Evolutionary conservation across 2,329 filamentous ascomycete species (phyloP).

Genomic region (Periconia digitata): DNA sequence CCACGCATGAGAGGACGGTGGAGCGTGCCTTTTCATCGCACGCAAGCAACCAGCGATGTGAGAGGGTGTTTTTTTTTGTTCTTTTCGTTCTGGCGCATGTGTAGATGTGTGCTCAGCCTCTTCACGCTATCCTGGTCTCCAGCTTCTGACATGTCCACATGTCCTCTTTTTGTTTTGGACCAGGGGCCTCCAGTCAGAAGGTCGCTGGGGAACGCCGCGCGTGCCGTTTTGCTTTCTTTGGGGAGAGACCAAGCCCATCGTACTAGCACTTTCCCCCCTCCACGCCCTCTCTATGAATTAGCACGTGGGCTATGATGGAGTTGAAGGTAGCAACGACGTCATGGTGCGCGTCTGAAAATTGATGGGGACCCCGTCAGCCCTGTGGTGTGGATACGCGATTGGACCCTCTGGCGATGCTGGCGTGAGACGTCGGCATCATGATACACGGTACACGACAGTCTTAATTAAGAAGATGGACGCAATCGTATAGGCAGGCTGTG

Average conservation of each 20-base stretch:
- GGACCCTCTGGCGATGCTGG: background rate
- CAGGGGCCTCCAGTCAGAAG: no score
- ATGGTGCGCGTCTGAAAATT: background rate
- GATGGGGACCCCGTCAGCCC: background rate
- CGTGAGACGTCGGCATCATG: background rate
- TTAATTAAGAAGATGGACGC: no score
- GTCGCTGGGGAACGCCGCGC: no score
- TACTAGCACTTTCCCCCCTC: background rate
- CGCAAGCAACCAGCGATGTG: no score
- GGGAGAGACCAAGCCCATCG: no score
- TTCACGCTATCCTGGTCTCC: background rate
- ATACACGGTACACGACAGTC: background rate
- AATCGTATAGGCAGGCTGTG: no score
- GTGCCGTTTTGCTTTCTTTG: no score
- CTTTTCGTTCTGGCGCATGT: no score
- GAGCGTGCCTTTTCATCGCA: no score
- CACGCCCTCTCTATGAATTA: background rate
- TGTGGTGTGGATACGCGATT: background rate
- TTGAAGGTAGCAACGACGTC: background rate
- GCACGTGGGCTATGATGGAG: background rate
- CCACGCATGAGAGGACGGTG: no score
- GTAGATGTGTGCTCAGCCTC: background rate
- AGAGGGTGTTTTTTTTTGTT: no score
- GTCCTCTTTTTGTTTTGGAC: no score
- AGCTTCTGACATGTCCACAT: background rate